phyloP scores from a whole-genome alignment of 768 basidiomycete genomes.

The Lyophyllum semitale region DNA sequence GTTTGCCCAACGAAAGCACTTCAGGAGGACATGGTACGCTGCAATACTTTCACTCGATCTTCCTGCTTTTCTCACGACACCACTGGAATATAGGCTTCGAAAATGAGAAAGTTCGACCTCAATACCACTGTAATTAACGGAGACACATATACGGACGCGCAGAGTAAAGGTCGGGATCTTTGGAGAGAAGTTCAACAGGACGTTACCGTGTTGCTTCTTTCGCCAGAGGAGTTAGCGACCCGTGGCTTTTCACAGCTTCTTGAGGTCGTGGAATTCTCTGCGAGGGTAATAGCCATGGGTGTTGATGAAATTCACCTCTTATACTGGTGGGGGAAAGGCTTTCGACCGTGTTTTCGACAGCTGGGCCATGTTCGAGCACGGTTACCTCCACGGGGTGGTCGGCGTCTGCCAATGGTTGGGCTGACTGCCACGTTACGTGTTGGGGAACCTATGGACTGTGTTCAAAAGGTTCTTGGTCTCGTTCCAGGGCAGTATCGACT shows the following conservation, averaged over 20 bases:
- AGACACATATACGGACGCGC: background rate
- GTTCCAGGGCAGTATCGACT: background rate
- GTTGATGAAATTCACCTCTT: constrained; percentile 3
- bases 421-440: constrained; percentile 1
- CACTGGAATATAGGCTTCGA: constrained; percentile 4
- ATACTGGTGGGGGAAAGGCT: background rate
- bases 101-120: constrained; percentile 3
- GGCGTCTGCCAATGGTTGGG: background rate
- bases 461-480: background rate
- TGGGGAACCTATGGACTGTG: background rate
- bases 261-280: background rate
- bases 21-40: too few relatives aligned
- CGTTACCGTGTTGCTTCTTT: constrained; percentile 1
- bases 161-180: background rate
- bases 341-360: background rate
- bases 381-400: background rate
- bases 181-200: background rate
- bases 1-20: too few relatives aligned
- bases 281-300: background rate
- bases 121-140: background rate
- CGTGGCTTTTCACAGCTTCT: constrained; percentile 1
- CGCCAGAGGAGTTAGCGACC: constrained; percentile 2
- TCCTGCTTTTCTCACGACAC: too few relatives aligned
- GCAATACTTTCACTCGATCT: background rate
- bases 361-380: background rate